Percentiles rank a stretch among this genome's conserved stretches.
Conservation (phyloP, 257 asterid genomes). For the Solanum piurae region DNA sequence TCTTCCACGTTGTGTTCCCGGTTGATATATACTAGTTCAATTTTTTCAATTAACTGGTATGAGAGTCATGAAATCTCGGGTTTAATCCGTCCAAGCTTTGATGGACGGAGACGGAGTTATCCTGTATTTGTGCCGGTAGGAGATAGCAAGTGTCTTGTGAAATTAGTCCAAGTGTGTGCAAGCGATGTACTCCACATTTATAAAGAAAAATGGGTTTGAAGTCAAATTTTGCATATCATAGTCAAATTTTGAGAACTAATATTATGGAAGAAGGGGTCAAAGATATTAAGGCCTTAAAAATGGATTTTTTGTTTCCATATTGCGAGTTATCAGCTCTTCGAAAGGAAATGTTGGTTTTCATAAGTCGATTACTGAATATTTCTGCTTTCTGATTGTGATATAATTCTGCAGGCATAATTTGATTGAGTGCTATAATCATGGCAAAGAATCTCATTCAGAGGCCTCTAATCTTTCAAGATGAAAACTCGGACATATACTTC, state of each 20-base stretch:
- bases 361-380: not conserved
- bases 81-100: not conserved
- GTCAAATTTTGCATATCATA: not conserved
- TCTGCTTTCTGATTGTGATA: not conserved
- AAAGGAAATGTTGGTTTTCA: not conserved
- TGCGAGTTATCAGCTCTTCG: not conserved
- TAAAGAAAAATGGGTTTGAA: not conserved
- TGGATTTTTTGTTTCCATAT: not conserved
- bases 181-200: not conserved
- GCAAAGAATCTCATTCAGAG: conserved; percentile 42
- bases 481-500: conserved; percentile 23
- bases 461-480: conserved; percentile 55
- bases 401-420: not conserved
- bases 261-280: not conserved
- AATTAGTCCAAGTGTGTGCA: not conserved
- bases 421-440: conserved; percentile 18
- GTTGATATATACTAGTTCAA: not conserved
- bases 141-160: not conserved
- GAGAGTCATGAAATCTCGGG: not conserved
- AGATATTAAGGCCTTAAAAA: not conserved
- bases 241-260: not conserved
- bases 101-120: not conserved
- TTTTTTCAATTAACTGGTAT: not conserved
- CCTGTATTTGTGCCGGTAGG: not conserved
- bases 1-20: not conserved